phyloP scores from a whole-genome alignment of 2,329 filamentous ascomycete species.

The Pestalotiopsis sp. region DNA sequence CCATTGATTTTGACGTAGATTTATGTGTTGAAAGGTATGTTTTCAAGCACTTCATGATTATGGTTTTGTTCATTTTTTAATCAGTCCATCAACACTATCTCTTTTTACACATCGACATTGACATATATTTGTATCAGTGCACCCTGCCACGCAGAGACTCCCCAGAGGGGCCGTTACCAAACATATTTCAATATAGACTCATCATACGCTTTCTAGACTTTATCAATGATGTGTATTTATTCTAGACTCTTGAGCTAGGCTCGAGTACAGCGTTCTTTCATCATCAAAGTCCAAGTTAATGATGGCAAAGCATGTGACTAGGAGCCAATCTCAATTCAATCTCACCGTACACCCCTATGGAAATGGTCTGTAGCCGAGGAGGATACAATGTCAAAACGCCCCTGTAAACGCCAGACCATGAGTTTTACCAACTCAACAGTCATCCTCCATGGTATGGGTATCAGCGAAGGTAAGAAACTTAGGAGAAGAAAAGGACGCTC shows the following conservation, averaged over 20 bases:
- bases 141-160: no score
- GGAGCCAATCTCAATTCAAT: not conserved
- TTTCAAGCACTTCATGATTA: not conserved
- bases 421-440: not conserved
- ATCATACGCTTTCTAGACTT: no score
- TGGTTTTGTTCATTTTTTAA: not conserved
- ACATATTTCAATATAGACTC: no score
- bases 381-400: not conserved
- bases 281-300: not conserved
- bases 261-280: not conserved
- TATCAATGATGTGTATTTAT: no score
- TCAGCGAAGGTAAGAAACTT: constrained; percentile 6
- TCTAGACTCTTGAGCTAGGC: not conserved
- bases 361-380: not conserved
- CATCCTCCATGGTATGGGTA: not conserved
- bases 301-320: not conserved
- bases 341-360: not conserved
- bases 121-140: no score
- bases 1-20: not conserved
- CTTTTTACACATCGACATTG: no score
- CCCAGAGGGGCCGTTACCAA: no score
- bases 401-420: not conserved
- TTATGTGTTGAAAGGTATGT: not conserved
- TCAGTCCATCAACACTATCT: no score
- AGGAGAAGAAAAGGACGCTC: not conserved